These are phyloP conservation scores for Rhododendron kiyosumense DNA, from an alignment of 148 eudicot genomes.

Conservation along the genomic window DNA sequence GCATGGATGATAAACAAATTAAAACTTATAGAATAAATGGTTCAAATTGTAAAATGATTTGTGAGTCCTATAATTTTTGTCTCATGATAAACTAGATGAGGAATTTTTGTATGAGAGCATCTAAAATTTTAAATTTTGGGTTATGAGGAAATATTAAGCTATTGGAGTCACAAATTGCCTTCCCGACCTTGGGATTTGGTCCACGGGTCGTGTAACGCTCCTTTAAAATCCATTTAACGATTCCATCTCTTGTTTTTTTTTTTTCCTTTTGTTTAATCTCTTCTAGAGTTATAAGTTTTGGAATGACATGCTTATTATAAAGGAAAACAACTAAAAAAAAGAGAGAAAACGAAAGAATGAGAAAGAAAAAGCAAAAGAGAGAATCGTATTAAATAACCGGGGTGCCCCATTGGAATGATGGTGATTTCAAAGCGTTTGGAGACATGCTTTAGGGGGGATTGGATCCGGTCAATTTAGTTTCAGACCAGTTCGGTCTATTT, in stretches of 20 bases:
- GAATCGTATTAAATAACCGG: not conserved
- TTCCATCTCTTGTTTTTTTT: not conserved
- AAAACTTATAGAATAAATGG: not conserved
- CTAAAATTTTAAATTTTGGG: not conserved
- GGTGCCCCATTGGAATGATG: not conserved
- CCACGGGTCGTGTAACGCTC: too few species aligned
- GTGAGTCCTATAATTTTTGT: not conserved
- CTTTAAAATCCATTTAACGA: not conserved
- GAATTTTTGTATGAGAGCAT: not conserved
- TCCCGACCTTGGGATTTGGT: not conserved
- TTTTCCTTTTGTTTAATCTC: not conserved
- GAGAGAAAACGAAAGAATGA: not conserved
- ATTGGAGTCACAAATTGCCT: not conserved
- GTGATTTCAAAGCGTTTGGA: conserved; percentile 1
- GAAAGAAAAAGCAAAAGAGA: not conserved
- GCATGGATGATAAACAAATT: not conserved
- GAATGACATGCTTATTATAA: not conserved
- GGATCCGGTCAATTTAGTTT: too few species aligned
- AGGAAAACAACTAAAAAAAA: not conserved
- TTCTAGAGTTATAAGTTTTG: not conserved
- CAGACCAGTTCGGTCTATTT: too few species aligned
- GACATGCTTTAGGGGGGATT: not conserved
- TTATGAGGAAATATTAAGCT: not conserved
- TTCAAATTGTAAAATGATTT: not conserved
- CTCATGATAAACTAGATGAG: not conserved